Evolutionary conservation across 2,329 filamentous ascomycete genomes (phyloP), one percentile per base, ranked within the genome.

Genomic region (Dactylellina sp.): DNA sequence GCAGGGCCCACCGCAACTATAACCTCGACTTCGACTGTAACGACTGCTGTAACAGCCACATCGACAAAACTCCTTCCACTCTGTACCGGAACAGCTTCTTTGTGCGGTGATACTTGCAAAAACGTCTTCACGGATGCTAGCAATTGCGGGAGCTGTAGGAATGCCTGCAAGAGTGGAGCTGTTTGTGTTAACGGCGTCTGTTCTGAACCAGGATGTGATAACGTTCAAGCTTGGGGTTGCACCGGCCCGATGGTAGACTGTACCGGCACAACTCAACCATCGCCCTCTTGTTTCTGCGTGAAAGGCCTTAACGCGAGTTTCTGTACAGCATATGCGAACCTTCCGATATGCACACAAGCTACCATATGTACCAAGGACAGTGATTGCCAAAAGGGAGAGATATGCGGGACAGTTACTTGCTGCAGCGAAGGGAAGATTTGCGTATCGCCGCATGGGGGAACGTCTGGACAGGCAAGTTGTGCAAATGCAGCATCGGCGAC

Each of bases 1-100:
- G 16, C 35, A 14, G 49, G 63, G 35, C 18, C 42, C 60, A 60
- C 70, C 2, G 39, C 16, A 22, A 49, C 71, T 7, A 71, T 77
- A 44, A 77, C 71, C 40, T 72, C 76, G 12, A 75, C 76, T 28
- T 56, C 75, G n/a, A 46, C 47, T 2, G 14, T 20, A 20, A 52
- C 53, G 1, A 32, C 40, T 11, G 35, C 22, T 2, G 14, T 55
- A 12, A 64, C 59, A 7, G 42, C 50, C 18, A 32, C 40, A 20
- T 22, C 25, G 9, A 22, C 55, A 20, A 59, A 64, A 42, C 2
- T n/a, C 1, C 6, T 24, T n/a, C 46, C 55, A 2, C 12, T 52
- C 24, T 72, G 68, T 53, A 46, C 60, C 4, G 25, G 42, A 39
- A 35, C 44, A n/a, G 24, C 56, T 11, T 9, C 50, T 11, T 47